Evolutionary conservation across 2,329 filamentous ascomycete genomes (phyloP).

Genomic region (Pestalotiopsis sp.): DNA sequence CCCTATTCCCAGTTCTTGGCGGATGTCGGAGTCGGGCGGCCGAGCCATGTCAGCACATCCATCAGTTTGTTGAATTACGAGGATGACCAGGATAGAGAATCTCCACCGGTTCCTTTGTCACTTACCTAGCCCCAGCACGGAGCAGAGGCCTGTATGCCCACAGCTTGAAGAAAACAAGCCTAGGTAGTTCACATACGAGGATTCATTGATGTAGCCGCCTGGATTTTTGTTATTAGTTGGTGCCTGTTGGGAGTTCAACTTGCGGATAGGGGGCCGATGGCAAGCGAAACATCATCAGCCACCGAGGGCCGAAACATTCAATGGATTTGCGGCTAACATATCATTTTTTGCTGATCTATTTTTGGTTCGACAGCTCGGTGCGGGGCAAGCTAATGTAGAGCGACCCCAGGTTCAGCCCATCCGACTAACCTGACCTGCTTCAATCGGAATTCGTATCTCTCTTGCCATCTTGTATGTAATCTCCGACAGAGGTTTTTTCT

Average conservation of each 20-base stretch:
- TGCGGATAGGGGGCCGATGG: background rate
- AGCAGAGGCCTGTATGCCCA: too few species aligned
- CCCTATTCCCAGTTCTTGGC: background rate
- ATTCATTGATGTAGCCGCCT: too few species aligned
- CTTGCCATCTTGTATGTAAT: background rate
- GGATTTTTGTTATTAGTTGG: background rate
- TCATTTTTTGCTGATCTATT: background rate
- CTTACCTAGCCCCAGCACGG: background rate
- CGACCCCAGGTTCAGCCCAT: background rate
- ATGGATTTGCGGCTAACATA: background rate
- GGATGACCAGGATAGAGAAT: background rate
- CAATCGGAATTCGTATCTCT: background rate
- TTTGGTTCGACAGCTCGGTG: background rate
- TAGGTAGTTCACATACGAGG: too few species aligned
- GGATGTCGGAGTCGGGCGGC: background rate
- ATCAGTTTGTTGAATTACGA: background rate
- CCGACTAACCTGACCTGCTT: background rate
- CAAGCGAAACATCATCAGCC: background rate
- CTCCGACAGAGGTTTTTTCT: background rate
- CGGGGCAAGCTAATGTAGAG: background rate
- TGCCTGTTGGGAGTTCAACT: background rate
- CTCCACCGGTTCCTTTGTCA: background rate
- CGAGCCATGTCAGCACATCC: background rate
- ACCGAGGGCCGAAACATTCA: background rate
- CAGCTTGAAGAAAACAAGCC: too few species aligned